Evolutionary conservation across 2,329 filamentous ascomycete species (phyloP).

Genomic region (Neopestalotiopsis sp.): DNA sequence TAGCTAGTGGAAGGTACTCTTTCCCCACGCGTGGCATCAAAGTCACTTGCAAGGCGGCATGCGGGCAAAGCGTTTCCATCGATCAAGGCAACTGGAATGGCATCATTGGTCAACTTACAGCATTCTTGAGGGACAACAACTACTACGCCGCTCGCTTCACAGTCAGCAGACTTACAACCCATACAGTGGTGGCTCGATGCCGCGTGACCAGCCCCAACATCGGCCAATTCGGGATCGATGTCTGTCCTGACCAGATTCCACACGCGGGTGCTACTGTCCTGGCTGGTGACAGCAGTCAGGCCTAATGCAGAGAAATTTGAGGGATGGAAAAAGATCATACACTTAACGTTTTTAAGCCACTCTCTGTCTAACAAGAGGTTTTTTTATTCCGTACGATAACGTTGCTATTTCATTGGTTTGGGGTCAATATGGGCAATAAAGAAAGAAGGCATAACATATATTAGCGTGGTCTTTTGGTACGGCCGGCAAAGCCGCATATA

Average conservation of each 20-base stretch:
- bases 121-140: constrained; percentile 5
- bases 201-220: neutral
- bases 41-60: constrained; percentile 6
- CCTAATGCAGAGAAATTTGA: neutral
- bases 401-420: neutral
- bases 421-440: too few species aligned
- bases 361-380: neutral
- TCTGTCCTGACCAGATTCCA: constrained; percentile 2
- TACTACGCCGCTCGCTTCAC: constrained; percentile 7
- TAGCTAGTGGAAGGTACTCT: neutral
- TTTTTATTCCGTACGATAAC: neutral
- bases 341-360: neutral
- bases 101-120: neutral
- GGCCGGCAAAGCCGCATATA: too few species aligned
- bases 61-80: neutral
- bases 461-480: too few species aligned
- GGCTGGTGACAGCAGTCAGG: neutral
- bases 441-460: too few species aligned
- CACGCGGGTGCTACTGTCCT: neutral
- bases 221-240: neutral
- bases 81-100: neutral
- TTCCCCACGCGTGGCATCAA: constrained; percentile 11
- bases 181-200: neutral
- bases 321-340: neutral
- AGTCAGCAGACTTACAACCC: neutral